Base-by-base conservation (phyloP, 805 yeast genomes). In the Zygosaccharomyces lentus region DNA sequence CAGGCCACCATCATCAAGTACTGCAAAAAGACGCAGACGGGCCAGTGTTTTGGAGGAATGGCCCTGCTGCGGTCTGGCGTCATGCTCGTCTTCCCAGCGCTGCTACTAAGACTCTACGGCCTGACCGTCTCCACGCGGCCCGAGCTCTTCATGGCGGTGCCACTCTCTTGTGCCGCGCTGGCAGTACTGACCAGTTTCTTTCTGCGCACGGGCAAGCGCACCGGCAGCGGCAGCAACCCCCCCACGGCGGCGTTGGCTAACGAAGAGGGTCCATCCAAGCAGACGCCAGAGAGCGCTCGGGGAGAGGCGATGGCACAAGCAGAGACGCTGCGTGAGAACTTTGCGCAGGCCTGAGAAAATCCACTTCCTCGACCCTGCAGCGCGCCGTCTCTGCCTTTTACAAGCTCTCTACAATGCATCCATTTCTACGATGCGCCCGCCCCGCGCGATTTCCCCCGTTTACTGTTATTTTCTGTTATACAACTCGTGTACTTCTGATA, bases 21-120 rank as follows among this genome's bases (percentile, higher is more conserved):
- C 60, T 76, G 73, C 49, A 77, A 79, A 1, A 78, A 78, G 34
- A 71, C 74, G 10, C 74, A 74, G 50, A 72, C 78, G 4, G 95
- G 95, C 13, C 88, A 83, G 61, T 70, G 82, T 13, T 84, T 83
- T 65, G 89, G 91, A 8, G 87, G 83, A 0, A 61, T 84, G 36
- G 78, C 87, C 0, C 60, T 84, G 41, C 58, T 82, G 13, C 77
- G 80, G 57, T 81, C 78, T 51, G 40, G 75, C 0, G 62, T 75
- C 3, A 63, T 68, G 48, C 65, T 82, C 48, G 46, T 74, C 7
- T 65, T 72, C 1, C 88, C 91, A 0, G 63, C 79, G 5, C 13
- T 68, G 0, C 61, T 76, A 26, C 61, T 82, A 13, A 63, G 67
- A 2, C 43, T 81, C 19, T 84, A 83, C 52, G 70, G 77, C 0